Conservation (phyloP, 495 filamentous ascomycete species). For the Aspergillus taichungensis region DNA sequence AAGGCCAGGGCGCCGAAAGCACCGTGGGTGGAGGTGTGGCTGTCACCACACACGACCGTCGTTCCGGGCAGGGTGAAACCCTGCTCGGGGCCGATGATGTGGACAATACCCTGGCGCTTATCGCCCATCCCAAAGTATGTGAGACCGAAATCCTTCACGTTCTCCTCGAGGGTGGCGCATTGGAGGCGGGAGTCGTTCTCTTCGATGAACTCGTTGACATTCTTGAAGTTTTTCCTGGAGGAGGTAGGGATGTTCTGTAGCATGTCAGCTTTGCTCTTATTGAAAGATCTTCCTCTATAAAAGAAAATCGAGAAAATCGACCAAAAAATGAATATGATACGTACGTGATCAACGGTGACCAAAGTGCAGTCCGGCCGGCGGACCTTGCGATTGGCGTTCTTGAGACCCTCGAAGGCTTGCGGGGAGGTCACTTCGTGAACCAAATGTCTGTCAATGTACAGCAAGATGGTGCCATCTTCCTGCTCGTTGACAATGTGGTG, state of each 20-base stretch:
- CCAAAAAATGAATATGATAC: slow-evolving; percentile 16
- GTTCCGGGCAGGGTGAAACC: slow-evolving; percentile 97
- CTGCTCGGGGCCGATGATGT: slow-evolving; percentile 98
- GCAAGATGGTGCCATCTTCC: slow-evolving; percentile 80
- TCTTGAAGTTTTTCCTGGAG: slow-evolving; percentile 83
- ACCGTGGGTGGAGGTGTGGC: slow-evolving; percentile 95
- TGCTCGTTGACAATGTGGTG: slow-evolving; percentile 91
- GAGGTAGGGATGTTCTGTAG: slow-evolving; percentile 82
- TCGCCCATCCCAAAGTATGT: slow-evolving; percentile 97
- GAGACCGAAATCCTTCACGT: slow-evolving; percentile 91
- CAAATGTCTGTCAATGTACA: slow-evolving; percentile 95
- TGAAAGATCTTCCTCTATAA: not conserved
- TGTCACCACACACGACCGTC: slow-evolving; percentile 95
- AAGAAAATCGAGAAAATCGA: not conserved
- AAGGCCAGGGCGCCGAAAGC: slow-evolving; percentile 94
- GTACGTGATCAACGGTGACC: slow-evolving; percentile 93
- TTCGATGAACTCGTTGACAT: slow-evolving; percentile 76
- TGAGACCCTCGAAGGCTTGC: slow-evolving; percentile 96
- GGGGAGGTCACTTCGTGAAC: slow-evolving; percentile 98
- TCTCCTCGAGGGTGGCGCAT: slow-evolving; percentile 91
- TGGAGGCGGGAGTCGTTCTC: slow-evolving; percentile 89
- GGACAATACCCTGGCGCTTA: slow-evolving; percentile 95
- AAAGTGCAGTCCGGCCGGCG: slow-evolving; percentile 93
- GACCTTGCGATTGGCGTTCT: slow-evolving; percentile 76
- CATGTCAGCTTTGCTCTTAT: slow-evolving; percentile 5